These are phyloP conservation scores for Tulasnella sp. DNA, from an alignment of 768 basidiomycete genomes.

Conservation along the genomic window DNA sequence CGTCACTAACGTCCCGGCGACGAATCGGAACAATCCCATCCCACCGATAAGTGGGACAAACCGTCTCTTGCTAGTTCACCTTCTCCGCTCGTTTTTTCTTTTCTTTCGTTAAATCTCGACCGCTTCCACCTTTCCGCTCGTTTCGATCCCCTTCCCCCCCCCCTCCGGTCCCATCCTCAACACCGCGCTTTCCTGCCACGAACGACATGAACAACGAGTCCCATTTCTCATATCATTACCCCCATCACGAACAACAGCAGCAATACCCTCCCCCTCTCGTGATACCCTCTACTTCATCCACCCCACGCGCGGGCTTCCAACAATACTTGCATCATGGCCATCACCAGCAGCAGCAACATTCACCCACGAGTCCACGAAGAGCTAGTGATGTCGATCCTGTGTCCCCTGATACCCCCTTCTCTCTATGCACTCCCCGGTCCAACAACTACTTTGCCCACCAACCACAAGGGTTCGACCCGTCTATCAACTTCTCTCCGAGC, in stretches of 20 bases:
- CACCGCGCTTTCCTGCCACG: neutral
- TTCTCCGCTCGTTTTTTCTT: no score
- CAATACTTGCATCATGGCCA: neutral
- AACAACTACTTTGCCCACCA: constrained; percentile 1
- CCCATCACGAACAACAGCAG: neutral
- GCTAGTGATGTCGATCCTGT: neutral
- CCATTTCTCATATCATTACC: neutral
- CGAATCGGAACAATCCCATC: no score
- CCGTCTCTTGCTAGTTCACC: no score
- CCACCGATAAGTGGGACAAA: no score
- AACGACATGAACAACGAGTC: constrained; percentile 7
- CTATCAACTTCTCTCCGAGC: neutral
- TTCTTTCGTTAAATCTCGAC: no score
- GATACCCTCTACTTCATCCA: neutral
- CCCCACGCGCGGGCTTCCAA: neutral
- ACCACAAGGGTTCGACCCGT: neutral
- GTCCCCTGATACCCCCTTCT: constrained; percentile 9
- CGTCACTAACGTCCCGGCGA: no score
- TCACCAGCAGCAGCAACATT: neutral
- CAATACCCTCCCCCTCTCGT: neutral
- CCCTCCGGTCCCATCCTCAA: constrained; percentile 2
- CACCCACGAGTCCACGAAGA: neutral
- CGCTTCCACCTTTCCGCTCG: no score
- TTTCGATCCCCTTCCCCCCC: neutral
- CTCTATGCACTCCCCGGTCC: neutral